Evolutionary conservation across 2,329 filamentous ascomycete species (phyloP).

Genomic region (Podosphaera xanthii): DNA sequence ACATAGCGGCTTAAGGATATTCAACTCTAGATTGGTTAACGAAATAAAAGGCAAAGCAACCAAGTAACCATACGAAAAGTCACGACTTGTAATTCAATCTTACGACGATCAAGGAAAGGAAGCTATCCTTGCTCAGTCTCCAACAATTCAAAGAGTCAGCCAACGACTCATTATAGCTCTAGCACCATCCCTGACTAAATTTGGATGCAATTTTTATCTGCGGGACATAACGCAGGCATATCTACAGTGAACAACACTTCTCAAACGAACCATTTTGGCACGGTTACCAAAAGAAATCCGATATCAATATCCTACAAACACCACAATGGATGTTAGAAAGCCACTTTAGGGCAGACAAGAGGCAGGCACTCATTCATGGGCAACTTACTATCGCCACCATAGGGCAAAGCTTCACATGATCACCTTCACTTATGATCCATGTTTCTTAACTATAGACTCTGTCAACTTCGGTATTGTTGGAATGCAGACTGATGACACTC

Average conservation of each 20-base stretch:
- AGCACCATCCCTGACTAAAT: no score
- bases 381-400: neutral
- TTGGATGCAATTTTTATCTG: no score
- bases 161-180: no score
- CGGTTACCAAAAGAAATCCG: neutral
- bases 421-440: neutral
- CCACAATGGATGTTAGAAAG: neutral
- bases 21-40: neutral
- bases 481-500: neutral
- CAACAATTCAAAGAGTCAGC: no score
- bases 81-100: neutral
- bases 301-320: neutral
- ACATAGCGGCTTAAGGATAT: neutral
- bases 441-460: neutral
- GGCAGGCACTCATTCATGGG: no score
- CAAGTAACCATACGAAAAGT: neutral
- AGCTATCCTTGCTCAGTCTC: neutral
- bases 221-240: neutral
- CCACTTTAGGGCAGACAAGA: no score
- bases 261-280: neutral
- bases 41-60: neutral
- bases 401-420: neutral
- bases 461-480: neutral
- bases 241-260: neutral
- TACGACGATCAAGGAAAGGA: neutral